A percentile compares a stretch with the other conserved stretches of the same genome.
phyloP scores from a whole-genome alignment of 2,329 filamentous ascomycete genomes.

The Fusarium sublunatum region DNA sequence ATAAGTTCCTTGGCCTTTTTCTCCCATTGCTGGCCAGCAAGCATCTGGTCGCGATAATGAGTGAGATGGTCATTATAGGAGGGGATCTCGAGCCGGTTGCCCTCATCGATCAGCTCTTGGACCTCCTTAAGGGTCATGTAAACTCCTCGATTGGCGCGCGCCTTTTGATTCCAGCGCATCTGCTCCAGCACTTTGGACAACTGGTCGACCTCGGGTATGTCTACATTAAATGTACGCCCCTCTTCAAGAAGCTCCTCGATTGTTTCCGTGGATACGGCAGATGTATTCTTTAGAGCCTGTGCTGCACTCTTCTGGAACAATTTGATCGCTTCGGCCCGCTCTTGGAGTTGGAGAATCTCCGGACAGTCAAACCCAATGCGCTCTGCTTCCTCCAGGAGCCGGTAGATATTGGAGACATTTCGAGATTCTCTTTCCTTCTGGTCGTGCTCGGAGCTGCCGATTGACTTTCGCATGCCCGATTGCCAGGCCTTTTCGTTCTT shows the following conservation, averaged over 20 bases:
- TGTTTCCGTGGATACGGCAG: constrained; percentile 73
- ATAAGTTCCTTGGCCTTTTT: constrained; percentile 92
- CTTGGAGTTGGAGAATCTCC: constrained; percentile 86
- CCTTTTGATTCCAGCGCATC: constrained; percentile 88
- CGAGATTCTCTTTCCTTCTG: constrained; percentile 87
- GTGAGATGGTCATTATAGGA: constrained; percentile 82
- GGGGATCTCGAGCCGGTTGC: constrained; percentile 79
- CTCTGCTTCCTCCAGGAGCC: constrained; percentile 84
- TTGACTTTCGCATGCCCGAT: constrained; percentile 76
- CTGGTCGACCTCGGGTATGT: constrained; percentile 87
- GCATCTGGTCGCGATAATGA: constrained; percentile 79
- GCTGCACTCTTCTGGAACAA: constrained; percentile 84
- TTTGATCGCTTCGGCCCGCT: constrained; percentile 85
- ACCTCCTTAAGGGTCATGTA: constrained; percentile 83
- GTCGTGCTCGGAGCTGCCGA: constrained; percentile 67
- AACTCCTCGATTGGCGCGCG: constrained; percentile 70
- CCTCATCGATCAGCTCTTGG: constrained; percentile 79
- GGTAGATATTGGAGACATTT: constrained; percentile 88
- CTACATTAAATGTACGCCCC: constrained; percentile 88
- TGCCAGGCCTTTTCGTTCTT: constrained; percentile 93
- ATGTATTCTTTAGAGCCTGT: constrained; percentile 74
- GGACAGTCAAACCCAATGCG: constrained; percentile 92
- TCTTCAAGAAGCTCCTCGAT: constrained; percentile 92
- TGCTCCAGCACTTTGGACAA: constrained; percentile 85
- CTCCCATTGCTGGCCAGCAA: constrained; percentile 88